These are phyloP conservation scores for Globisporangium acanthophoron DNA, from an alignment of 352 stramenopile genomes.

Conservation along the genomic window DNA sequence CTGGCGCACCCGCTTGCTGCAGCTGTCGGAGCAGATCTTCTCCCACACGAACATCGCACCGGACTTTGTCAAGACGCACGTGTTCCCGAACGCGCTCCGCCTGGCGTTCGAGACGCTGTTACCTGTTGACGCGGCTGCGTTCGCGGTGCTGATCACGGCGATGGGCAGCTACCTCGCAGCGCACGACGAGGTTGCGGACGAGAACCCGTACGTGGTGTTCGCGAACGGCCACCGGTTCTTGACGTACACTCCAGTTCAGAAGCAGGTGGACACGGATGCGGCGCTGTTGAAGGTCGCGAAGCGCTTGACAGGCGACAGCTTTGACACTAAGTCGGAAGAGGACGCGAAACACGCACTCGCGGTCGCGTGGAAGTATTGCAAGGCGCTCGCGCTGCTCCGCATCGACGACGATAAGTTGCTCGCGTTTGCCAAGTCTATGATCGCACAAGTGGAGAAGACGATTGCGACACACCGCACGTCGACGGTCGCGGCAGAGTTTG, in stretches of 20 bases:
- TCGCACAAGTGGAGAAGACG: constrained; percentile 29
- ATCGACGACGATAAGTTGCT: constrained; percentile 33
- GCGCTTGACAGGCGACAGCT: constrained; percentile 19
- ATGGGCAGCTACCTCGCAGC: constrained; percentile 45
- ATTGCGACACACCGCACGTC: constrained; percentile 9
- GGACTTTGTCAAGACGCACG: constrained; percentile 43
- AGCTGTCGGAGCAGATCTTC: constrained; percentile 43
- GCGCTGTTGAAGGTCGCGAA: constrained; percentile 26
- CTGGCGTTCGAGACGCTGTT: constrained; percentile 48
- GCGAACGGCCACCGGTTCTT: constrained; percentile 37
- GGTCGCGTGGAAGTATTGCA: constrained; percentile 72
- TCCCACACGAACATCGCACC: constrained; percentile 43
- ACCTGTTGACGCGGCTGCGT: constrained; percentile 27
- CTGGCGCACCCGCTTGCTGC: constrained; percentile 47
- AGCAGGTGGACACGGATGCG: constrained; percentile 19
- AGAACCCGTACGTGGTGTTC: constrained; percentile 38
- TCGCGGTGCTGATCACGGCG: constrained; percentile 46
- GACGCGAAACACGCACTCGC: constrained; percentile 18
- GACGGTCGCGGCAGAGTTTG: constrained; percentile 7
- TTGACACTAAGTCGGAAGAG: constrained; percentile 1
- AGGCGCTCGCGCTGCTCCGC: constrained; percentile 45
- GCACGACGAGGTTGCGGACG: constrained; percentile 42
- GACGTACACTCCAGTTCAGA: constrained; percentile 9
- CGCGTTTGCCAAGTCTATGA: constrained; percentile 33
- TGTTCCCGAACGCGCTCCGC: constrained; percentile 54